Base-by-base conservation (phyloP, 768 basidiomycete genomes). In the Russula vinacea region DNA sequence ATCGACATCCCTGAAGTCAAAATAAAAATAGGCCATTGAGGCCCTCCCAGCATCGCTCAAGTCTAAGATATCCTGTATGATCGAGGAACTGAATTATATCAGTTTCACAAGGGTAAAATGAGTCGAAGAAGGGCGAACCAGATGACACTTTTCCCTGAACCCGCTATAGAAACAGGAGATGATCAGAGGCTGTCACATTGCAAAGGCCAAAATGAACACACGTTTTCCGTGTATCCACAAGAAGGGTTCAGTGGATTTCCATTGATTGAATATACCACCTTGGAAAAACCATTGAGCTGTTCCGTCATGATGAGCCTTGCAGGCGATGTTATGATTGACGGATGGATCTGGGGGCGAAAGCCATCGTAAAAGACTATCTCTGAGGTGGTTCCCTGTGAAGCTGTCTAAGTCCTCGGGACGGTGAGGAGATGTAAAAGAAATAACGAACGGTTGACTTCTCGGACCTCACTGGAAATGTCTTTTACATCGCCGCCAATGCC, bases 11-110 rank as follows among this genome's bases (percentile, higher is more conserved):
- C 47, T 42, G n/a, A 56, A 62, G 37, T 57, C 56, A 3, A 62
- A 62, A 42, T 62, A 62, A 5, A 62, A 62, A 22, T 49, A 51
- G 1, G 55, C 49, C 19, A 62, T 39, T 4, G 44, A 56, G 29
- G 62, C 62, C 3, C 0, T 22, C 13, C 39, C 62, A 32, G 45
- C 29, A 1, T 49, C n/a, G 26, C 19, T 11, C 29, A 52, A 32
- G 1, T 19, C 37, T 4, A 14, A 24, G 16, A 62, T 56, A 13
- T 62, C 50, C 19, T 62, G 39, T 16, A 62, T 57, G 7, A 62
- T 44, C 16, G 62, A 29, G 17, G 54, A 62, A 10, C 62, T 57
- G 2, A 5, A 14, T 1, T 0, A 39, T 19, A 5, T 50, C 26
- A 50, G 14, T 16, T 26, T 11, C 37, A 29, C 7, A 32, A 33